phyloP scores from a whole-genome alignment of 2,329 filamentous ascomycete genomes.

The Sarocladium strictum region DNA sequence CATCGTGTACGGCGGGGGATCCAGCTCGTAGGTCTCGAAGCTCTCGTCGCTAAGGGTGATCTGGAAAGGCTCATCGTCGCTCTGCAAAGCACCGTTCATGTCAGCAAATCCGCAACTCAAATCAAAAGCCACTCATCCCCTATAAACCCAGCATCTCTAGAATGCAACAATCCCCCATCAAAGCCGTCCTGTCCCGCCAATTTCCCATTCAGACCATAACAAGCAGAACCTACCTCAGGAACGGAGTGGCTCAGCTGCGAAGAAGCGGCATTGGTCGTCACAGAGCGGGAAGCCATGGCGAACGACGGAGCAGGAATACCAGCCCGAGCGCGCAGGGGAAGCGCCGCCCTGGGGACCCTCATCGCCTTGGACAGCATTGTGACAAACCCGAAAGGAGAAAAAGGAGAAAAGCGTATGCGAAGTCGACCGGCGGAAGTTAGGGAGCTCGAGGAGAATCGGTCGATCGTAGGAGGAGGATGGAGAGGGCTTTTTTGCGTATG shows the following conservation, averaged over 20 bases:
- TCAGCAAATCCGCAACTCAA: conserved; percentile 13
- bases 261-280: conserved; percentile 93
- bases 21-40: conserved; percentile 99
- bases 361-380: conserved; percentile 68
- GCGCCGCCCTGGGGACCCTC: conserved; percentile 52
- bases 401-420: not conserved
- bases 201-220: not conserved
- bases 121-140: not conserved
- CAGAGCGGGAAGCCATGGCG: conserved; percentile 58
- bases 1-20: conserved; percentile 89
- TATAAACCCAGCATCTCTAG: not conserved
- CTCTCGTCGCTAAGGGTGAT: conserved; percentile 94
- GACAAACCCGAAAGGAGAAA: no score
- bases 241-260: conserved; percentile 77
- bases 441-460: conserved; percentile 9
- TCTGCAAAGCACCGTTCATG: conserved; percentile 40
- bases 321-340: conserved; percentile 35
- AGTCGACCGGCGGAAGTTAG: conserved; percentile 2
- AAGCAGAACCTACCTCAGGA: conserved; percentile 39
- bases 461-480: not conserved
- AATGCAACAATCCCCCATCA: not conserved
- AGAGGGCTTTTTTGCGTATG: conserved; percentile 8
- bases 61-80: conserved; percentile 89
- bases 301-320: conserved; percentile 28
- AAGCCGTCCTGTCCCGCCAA: not conserved